Conservation (phyloP, 495 filamentous ascomycete genomes). For the Neurospora sp. region DNA sequence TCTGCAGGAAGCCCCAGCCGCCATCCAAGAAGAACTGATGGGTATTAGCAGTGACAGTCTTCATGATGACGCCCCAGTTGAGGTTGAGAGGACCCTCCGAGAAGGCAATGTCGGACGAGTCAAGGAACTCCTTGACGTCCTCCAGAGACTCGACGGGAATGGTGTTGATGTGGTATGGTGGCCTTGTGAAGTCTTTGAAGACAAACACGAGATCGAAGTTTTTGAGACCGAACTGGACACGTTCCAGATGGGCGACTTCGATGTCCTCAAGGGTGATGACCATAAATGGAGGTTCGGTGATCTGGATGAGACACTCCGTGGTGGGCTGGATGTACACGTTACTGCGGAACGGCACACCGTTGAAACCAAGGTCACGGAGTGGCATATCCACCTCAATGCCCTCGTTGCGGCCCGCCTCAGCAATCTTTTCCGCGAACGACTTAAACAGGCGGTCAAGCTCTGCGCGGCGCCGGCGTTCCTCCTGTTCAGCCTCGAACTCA, state of each 20-base stretch:
- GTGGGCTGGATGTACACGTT: constrained; percentile 93
- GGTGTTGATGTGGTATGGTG: constrained; percentile 90
- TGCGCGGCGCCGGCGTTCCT: constrained; percentile 84
- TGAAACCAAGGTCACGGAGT: constrained; percentile 92
- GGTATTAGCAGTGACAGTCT: constrained; percentile 87
- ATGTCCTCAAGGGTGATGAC: constrained; percentile 92
- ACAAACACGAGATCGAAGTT: constrained; percentile 98
- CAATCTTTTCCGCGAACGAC: constrained; percentile 93
- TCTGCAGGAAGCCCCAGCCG: constrained; percentile 86
- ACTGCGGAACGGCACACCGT: constrained; percentile 87
- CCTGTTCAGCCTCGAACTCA: constrained; percentile 96
- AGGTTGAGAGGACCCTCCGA: constrained; percentile 93
- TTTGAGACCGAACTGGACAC: constrained; percentile 96
- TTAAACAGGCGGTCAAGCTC: constrained; percentile 92
- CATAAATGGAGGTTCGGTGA: constrained; percentile 94
- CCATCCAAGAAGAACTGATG: constrained; percentile 93
- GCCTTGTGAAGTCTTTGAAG: constrained; percentile 86
- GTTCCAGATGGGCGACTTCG: constrained; percentile 90
- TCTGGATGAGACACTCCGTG: constrained; percentile 94
- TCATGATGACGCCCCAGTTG: constrained; percentile 99
- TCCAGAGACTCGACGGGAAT: constrained; percentile 94
- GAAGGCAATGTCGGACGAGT: constrained; percentile 87
- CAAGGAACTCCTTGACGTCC: constrained; percentile 94
- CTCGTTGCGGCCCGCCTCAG: constrained; percentile 78
- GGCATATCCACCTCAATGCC: constrained; percentile 87